Base-by-base conservation (phyloP, 805 yeast genomes). In the Candida krabiensis region DNA sequence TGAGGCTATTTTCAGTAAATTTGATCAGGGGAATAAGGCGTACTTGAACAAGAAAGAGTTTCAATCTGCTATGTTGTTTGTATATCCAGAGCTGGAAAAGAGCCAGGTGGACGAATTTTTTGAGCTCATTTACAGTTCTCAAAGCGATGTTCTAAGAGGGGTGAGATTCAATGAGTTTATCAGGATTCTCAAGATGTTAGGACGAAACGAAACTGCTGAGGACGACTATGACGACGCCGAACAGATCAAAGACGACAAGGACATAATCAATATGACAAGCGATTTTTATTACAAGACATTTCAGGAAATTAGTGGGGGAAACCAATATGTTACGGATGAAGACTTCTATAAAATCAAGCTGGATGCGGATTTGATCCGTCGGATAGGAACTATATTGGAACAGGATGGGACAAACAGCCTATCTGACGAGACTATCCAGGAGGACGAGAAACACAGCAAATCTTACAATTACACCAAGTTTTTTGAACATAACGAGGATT, bases 1-100 rank as follows among this genome's bases (percentile, higher is more conserved):
- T 46, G 73, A 69, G 43, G 50, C 67, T 4, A 64, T 70, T 12
- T 74, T 75, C 43, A 52, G 71, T 9, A 66, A 63, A 40, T 67
- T 67, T 40, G 64, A 60, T 40, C 56, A 52, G 22, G 61, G 64
- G 1, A 57, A 57, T 31, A 66, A 65, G 38, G 61, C 63, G 26
- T 55, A 61, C 24, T 53, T 74, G 37, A 59, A 61, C 23, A 67
- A 67, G 38, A 33, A 43, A 9, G 79, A 74, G 49, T 75, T 74
- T 42, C 54, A 61, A 3, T 66, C 64, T 0, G 71, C 75, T 2
- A 50, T 73, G 41, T 62, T 63, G n/a, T 55, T 65, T 28, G 52
- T 72, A 17, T 73, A 74, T 16, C 61, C 69, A 1, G 61, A 57
- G 4, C 56, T 67, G 31, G 42, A 55, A 2, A 62, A 56, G 9